A percentile compares a stretch with the other conserved stretches of the same genome.
phyloP scores from a whole-genome alignment of 371 early-diverging fungal genomes.

The Mortierella sp. region DNA sequence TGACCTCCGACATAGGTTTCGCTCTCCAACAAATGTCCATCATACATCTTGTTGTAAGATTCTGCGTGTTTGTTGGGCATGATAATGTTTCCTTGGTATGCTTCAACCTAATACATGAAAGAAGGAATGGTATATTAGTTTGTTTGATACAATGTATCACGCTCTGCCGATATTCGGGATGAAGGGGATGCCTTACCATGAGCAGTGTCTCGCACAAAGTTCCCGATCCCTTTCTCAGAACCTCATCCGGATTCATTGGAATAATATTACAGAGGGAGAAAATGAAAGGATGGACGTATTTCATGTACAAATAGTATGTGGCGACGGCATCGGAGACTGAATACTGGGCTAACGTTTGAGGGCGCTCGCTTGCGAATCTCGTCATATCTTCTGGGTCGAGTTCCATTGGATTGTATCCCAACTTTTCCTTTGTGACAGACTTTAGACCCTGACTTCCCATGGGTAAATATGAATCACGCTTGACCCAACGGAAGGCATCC shows the following conservation, averaged over 20 bases:
- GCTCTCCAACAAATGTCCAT: slow-evolving; percentile 94
- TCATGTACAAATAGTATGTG: slow-evolving; percentile 99
- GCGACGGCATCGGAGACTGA: slow-evolving; percentile 99
- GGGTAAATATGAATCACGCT: slow-evolving; percentile 99
- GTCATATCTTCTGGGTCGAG: slow-evolving; percentile 99
- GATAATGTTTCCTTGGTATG: slow-evolving; percentile 91
- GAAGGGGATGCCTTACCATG: slow-evolving; percentile 76
- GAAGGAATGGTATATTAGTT: not conserved
- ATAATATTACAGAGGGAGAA: slow-evolving; percentile 99
- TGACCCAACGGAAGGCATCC: slow-evolving; percentile 99
- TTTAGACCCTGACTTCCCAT: slow-evolving; percentile 98
- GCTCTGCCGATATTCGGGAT: not conserved
- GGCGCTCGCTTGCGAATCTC: slow-evolving; percentile 92
- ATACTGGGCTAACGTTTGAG: slow-evolving; percentile 98
- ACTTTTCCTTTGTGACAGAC: slow-evolving; percentile 96
- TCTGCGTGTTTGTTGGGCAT: slow-evolving; percentile 97
- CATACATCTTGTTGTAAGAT: slow-evolving; percentile 79
- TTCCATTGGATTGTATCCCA: slow-evolving; percentile 99
- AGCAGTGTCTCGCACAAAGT: slow-evolving; percentile 98
- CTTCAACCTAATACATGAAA: slow-evolving; percentile 80
- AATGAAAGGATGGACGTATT: slow-evolving; percentile 99
- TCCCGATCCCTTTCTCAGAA: slow-evolving; percentile 97
- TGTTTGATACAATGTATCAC: not conserved
- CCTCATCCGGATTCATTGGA: slow-evolving; percentile 97
- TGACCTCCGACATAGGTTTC: slow-evolving; percentile 99